Conservation (phyloP, 345 rosid species). For the Sapria himalayana region DNA sequence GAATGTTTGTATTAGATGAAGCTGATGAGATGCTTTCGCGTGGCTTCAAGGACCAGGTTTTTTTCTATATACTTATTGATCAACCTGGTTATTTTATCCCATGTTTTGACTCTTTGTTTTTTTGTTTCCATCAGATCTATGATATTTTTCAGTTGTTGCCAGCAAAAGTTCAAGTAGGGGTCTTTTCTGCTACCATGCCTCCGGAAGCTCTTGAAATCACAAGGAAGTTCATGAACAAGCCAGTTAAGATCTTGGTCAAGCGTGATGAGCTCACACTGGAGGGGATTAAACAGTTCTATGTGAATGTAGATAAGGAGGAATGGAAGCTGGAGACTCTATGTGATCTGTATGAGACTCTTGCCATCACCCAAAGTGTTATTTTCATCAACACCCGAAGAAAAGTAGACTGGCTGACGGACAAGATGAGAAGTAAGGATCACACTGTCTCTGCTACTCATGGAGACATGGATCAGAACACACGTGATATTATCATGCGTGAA, state of each 20-base stretch:
- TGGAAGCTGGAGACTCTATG: slow-evolving; percentile 78
- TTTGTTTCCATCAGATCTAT: slow-evolving; percentile 32
- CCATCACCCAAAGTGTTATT: slow-evolving; percentile 79
- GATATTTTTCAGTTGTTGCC: slow-evolving; percentile 75
- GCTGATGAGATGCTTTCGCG: slow-evolving; percentile 97
- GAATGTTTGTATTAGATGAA: slow-evolving; percentile 81
- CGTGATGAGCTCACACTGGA: slow-evolving; percentile 85
- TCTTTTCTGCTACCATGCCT: slow-evolving; percentile 88
- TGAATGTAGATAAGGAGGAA: slow-evolving; percentile 64
- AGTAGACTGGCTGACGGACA: slow-evolving; percentile 82
- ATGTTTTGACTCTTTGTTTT: neutral
- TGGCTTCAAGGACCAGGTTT: slow-evolving; percentile 87
- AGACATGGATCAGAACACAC: slow-evolving; percentile 84
- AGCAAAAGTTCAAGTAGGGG: slow-evolving; percentile 53
- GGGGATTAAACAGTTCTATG: slow-evolving; percentile 74
- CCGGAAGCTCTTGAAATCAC: slow-evolving; percentile 86
- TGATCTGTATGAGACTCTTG: slow-evolving; percentile 63
- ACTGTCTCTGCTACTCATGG: slow-evolving; percentile 86
- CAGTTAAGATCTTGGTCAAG: slow-evolving; percentile 68
- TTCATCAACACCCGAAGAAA: slow-evolving; percentile 81
- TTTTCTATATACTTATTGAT: neutral
- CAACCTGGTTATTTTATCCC: neutral
- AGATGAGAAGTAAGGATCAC: slow-evolving; percentile 71
- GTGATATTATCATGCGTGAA: slow-evolving; percentile 70
- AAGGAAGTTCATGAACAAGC: slow-evolving; percentile 74